Base-by-base conservation (phyloP, 2,329 filamentous ascomycete genomes). In the Metarhizium brunneum region DNA sequence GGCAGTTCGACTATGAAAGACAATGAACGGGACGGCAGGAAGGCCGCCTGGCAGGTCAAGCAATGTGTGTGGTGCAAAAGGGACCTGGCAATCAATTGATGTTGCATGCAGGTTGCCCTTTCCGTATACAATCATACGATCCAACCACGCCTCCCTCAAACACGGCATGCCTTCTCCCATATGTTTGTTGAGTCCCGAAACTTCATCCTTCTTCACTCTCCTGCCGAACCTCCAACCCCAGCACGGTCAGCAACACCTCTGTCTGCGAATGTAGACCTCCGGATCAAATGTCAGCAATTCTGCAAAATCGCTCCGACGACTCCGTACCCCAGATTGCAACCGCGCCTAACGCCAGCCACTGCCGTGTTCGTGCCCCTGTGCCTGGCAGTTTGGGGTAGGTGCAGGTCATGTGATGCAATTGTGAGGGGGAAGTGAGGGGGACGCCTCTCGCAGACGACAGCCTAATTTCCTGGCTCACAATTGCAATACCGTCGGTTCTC, bases 401-500 rank as follows among this genome's bases (percentile, higher is more conserved):
- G 52, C 56, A 60, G 59, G 61, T 68, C 66, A 68, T 65, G 65
- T 68, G 66, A 68, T 63, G 55, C 45, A 16, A 6, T 53, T 51
- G 57, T 65, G 65, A 68, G 66, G 66, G 66, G 66, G 66, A 68
- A 54, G 52, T 57, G 61, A 61, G 54, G 58, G 52, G 52, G 53
- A 50, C 18, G 32, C 49, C 25, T 47, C 42, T 47, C 25, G 47
- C 29, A 38, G 38, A 38, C 20, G 16, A 30, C 35, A 50, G 14
- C 25, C 53, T 30, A 20, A 36, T 43, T 56, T 52, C 54, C 35
- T 14, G 16, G 25, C 20, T 35, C 10, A 20, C 49, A 52, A 38
- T 16, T 48, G 32, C 36, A 25, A 7, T 10, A 2, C 25, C 35
- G n/a, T 40, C 20, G 30, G 6, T 13, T 38, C 25, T 25, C n/a